phyloP scores from a whole-genome alignment of 495 filamentous ascomycete species.

The Hypoxylon perforatum region DNA sequence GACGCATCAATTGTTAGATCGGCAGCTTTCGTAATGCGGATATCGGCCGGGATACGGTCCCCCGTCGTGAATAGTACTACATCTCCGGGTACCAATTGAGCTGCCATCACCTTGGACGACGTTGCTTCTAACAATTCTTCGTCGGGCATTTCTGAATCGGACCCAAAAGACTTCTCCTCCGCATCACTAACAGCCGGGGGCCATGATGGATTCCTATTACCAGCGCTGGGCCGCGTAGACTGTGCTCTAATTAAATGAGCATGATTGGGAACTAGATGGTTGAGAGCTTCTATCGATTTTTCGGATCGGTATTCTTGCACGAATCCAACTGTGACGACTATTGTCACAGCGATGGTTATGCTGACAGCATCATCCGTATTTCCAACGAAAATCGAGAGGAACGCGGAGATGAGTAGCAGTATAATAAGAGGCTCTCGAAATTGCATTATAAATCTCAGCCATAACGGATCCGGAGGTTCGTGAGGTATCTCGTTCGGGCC shows the following conservation, averaged over 20 bases:
- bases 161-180: conserved; percentile 41
- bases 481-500: conserved; percentile 95
- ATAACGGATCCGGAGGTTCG: conserved; percentile 91
- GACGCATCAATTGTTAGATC: conserved; percentile 96
- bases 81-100: conserved; percentile 90
- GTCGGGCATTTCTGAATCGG: conserved; percentile 51
- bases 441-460: conserved; percentile 94
- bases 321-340: conserved; percentile 96
- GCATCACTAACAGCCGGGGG: conserved; percentile 51
- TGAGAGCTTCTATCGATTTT: conserved; percentile 95
- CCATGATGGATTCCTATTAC: conserved; percentile 55
- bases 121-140: conserved; percentile 72
- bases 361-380: conserved; percentile 97
- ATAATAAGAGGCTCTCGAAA: conserved; percentile 93
- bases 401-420: conserved; percentile 90
- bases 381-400: conserved; percentile 88
- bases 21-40: conserved; percentile 88
- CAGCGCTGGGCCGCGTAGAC: conserved; percentile 41
- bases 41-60: conserved; percentile 95
- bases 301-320: conserved; percentile 98
- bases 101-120: conserved; percentile 84
- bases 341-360: conserved; percentile 93
- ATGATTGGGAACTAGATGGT: conserved; percentile 91
- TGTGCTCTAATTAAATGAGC: conserved; percentile 85
- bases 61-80: conserved; percentile 93